phyloP scores from a whole-genome alignment of 257 asterid species.

The Penstemon newberryi region DNA sequence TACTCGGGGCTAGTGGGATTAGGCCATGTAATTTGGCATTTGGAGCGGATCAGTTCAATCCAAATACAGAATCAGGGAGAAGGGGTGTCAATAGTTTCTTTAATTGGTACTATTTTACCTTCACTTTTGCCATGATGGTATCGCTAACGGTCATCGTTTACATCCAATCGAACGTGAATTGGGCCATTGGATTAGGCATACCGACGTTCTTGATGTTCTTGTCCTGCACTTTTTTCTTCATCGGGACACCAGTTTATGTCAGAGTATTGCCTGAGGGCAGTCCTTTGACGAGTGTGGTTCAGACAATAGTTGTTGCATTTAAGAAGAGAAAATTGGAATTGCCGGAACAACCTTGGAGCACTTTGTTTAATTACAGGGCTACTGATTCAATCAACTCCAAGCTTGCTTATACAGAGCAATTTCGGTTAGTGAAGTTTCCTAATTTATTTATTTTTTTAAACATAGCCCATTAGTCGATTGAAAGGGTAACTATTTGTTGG shows the following conservation, averaged over 20 bases:
- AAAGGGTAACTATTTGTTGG: no score
- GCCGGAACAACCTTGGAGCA: constrained; percentile 40
- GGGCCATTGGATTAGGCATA: constrained; percentile 52
- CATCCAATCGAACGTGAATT: constrained; percentile 43
- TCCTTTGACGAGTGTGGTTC: constrained; percentile 43
- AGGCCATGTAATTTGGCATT: constrained; percentile 58
- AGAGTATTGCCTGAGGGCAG: constrained; percentile 44
- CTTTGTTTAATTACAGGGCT: constrained; percentile 33
- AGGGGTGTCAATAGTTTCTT: constrained; percentile 51
- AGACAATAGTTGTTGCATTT: constrained; percentile 39
- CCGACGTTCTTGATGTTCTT: constrained; percentile 49
- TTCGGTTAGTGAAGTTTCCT: constrained; percentile 27
- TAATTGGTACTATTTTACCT: constrained; percentile 58
- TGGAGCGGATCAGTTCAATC: constrained; percentile 59
- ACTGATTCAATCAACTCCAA: constrained; percentile 38
- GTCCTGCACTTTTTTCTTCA: constrained; percentile 42
- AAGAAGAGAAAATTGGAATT: constrained; percentile 41
- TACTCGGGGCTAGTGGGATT: constrained; percentile 55
- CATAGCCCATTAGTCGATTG: no score
- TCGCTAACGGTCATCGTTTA: constrained; percentile 45
- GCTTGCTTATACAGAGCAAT: constrained; percentile 38
- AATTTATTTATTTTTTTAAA: no score
- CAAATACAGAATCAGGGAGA: constrained; percentile 45
- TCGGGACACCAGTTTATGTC: constrained; percentile 45
- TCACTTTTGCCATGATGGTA: constrained; percentile 56